Evolutionary conservation across 2,329 filamentous ascomycete species (phyloP).

Genomic region (Claviceps purpurea): DNA sequence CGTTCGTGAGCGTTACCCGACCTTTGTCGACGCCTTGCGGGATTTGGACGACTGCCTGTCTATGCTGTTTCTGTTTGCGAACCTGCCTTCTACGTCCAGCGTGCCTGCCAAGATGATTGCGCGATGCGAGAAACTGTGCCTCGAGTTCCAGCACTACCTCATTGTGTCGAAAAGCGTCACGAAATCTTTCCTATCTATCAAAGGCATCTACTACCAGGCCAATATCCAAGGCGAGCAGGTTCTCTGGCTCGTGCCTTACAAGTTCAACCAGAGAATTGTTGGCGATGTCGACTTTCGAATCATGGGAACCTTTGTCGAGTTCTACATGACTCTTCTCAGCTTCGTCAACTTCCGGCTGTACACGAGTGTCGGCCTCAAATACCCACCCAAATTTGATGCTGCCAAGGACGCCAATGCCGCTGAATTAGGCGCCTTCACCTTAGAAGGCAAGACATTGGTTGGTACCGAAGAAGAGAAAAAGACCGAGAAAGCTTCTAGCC

Average conservation of each 20-base stretch:
- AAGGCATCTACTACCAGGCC: constrained; percentile 98
- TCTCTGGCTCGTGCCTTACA: constrained; percentile 93
- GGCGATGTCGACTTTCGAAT: constrained; percentile 96
- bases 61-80: constrained; percentile 95
- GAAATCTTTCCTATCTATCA: constrained; percentile 96
- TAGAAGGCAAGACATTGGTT: constrained; percentile 59
- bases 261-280: constrained; percentile 89
- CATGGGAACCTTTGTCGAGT: constrained; percentile 98
- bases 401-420: constrained; percentile 79
- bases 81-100: constrained; percentile 76
- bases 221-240: constrained; percentile 95
- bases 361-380: constrained; percentile 80
- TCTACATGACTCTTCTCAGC: constrained; percentile 90
- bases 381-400: constrained; percentile 86
- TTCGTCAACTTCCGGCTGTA: constrained; percentile 96
- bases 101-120: constrained; percentile 94
- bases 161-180: constrained; percentile 83
- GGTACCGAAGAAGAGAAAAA: constrained; percentile 41
- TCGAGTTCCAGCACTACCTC: constrained; percentile 96
- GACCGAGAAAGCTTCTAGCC: constrained; percentile 27
- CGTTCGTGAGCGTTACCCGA: constrained; percentile 94
- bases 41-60: constrained; percentile 95
- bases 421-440: constrained; percentile 79
- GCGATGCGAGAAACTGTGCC: constrained; percentile 79
- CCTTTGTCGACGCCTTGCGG: constrained; percentile 84